Evolutionary conservation across 2,329 filamentous ascomycete species (phyloP).

Genomic region (Phyllosticta citriasiana): DNA sequence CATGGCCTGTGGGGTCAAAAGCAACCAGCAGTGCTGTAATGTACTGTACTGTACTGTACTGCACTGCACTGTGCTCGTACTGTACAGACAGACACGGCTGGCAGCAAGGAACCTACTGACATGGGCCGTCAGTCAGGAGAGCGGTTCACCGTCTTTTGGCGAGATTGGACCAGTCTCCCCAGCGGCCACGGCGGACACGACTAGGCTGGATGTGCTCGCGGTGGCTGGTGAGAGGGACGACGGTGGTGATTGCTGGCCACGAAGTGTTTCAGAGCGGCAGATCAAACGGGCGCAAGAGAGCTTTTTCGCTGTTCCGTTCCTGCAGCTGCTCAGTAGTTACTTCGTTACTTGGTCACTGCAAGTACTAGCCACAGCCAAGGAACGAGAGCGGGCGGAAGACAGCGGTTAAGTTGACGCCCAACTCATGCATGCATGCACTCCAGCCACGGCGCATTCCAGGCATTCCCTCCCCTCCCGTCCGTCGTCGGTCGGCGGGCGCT

Average conservation of each 20-base stretch:
- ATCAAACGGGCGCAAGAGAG: slow-evolving; percentile 7
- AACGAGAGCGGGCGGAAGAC: background rate
- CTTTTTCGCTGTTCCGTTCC: slow-evolving; percentile 1
- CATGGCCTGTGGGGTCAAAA: background rate
- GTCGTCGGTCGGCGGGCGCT: background rate
- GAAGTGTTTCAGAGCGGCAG: slow-evolving; percentile 8
- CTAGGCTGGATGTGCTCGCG: background rate
- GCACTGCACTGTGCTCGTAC: too few relatives aligned
- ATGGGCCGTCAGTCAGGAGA: too few relatives aligned
- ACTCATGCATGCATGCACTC: background rate
- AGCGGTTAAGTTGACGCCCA: background rate
- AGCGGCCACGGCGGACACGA: background rate
- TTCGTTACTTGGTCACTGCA: slow-evolving; percentile 2
- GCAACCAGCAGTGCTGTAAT: background rate
- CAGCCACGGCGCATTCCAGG: background rate
- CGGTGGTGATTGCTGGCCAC: slow-evolving; percentile 7
- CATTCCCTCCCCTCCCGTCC: background rate
- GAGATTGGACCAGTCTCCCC: too few relatives aligned
- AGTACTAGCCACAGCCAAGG: slow-evolving; percentile 1
- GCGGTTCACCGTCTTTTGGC: background rate
- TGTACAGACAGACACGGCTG: too few relatives aligned
- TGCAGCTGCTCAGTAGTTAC: slow-evolving; percentile 5
- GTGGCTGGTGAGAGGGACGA: slow-evolving; percentile 4
- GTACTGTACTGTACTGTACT: too few relatives aligned
- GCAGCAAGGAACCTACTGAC: too few relatives aligned